Conservation (phyloP, 805 yeast species). For the Ascoidea asiatica region DNA sequence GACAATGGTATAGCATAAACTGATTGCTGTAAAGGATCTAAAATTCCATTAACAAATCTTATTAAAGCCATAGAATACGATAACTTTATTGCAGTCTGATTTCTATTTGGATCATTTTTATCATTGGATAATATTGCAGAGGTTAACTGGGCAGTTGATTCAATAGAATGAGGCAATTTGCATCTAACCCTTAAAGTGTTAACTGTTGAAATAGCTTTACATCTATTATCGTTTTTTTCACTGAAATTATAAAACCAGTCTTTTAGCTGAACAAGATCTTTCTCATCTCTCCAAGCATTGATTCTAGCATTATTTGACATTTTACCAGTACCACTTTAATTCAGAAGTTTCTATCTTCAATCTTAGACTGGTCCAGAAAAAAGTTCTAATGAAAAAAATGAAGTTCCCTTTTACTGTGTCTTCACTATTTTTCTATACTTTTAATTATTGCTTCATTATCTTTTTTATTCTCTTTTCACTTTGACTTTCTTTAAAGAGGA, state of each 20-base stretch:
- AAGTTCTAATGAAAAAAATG: no score
- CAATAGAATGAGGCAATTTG: conserved; percentile 57
- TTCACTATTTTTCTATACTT: no score
- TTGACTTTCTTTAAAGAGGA: no score
- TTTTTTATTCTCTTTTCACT: no score
- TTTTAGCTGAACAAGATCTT: conserved; percentile 32
- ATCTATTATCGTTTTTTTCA: conserved; percentile 17
- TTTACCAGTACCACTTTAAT: no score
- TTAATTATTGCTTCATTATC: no score
- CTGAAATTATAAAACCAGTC: conserved; percentile 34
- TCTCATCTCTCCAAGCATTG: conserved; percentile 23
- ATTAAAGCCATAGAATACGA: conserved; percentile 65
- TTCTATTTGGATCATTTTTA: conserved; percentile 12
- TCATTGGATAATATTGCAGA: conserved; percentile 34
- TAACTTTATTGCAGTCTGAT: conserved; percentile 27
- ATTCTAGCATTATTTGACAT: conserved; percentile 17
- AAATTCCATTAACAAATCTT: conserved; percentile 78
- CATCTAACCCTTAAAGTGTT: conserved; percentile 46
- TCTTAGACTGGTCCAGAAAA: no score
- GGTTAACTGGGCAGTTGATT: conserved; percentile 45
- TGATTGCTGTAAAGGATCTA: conserved; percentile 79
- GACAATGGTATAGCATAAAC: conserved; percentile 69
- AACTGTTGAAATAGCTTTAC: conserved; percentile 37
- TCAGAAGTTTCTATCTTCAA: no score
- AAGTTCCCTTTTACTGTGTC: no score